These are phyloP conservation scores for Ramaria sp. DNA, from an alignment of 768 basidiomycete genomes.

Conservation along the genomic window DNA sequence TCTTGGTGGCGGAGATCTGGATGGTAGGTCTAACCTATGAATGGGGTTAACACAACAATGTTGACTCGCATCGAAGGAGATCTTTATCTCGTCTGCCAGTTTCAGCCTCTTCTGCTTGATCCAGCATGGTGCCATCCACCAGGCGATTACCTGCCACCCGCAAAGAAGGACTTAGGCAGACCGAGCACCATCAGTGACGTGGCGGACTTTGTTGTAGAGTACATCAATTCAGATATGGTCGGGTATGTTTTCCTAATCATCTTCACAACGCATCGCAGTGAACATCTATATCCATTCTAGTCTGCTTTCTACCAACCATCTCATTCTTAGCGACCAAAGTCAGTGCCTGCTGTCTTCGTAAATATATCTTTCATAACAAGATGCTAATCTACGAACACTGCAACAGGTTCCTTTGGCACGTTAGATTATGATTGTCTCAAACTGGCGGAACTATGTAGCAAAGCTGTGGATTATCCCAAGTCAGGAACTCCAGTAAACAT, in stretches of 20 bases:
- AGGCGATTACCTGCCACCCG: conserved; percentile 36
- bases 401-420: conserved; percentile 31
- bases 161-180: conserved; percentile 10
- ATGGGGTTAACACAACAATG: background rate
- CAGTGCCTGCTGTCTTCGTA: background rate
- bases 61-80: conserved; percentile 33
- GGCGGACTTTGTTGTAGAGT: conserved; percentile 73
- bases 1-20: conserved; percentile 70
- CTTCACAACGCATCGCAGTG: background rate
- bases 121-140: conserved; percentile 29
- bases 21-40: conserved; percentile 31
- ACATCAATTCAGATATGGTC: conserved; percentile 67
- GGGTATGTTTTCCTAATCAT: conserved; percentile 34
- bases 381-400: background rate
- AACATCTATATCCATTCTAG: conserved; percentile 23
- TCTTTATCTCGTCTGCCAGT: conserved; percentile 47
- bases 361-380: background rate
- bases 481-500: conserved; percentile 58
- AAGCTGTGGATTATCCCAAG: conserved; percentile 77
- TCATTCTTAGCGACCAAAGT: conserved; percentile 25
- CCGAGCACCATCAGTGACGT: conserved; percentile 56
- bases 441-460: conserved; percentile 48
- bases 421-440: conserved; percentile 42
- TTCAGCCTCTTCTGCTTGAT: conserved; percentile 44
- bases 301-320: conserved; percentile 57